phyloP scores from a whole-genome alignment of 139 green algal species.

The Astrephomene gubernaculifera region DNA sequence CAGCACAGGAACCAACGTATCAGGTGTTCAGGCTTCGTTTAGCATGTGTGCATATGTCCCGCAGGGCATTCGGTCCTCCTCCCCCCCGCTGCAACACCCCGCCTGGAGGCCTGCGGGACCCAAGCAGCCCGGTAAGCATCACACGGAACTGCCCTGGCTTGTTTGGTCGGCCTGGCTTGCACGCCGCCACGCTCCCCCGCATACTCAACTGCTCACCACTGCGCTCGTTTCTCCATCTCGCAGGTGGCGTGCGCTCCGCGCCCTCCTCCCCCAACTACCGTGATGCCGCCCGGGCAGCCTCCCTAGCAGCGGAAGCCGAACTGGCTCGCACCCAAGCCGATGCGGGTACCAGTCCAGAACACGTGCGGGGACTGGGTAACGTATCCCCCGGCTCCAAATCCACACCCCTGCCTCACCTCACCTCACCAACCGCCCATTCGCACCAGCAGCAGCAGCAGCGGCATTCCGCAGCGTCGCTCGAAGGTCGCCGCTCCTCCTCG shows the following conservation, averaged over 20 bases:
- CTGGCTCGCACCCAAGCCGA: not conserved
- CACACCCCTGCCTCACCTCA: too few species aligned
- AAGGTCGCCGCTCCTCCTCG: not conserved
- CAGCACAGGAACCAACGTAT: too few species aligned
- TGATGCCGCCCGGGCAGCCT: not conserved
- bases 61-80: not conserved
- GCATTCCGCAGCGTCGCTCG: not conserved
- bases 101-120: conserved; percentile 9
- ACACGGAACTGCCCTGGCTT: too few species aligned
- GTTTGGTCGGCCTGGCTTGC: too few species aligned
- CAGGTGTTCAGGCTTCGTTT: too few species aligned
- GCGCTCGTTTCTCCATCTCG: too few species aligned
- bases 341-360: conserved; percentile 6
- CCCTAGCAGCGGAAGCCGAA: not conserved
- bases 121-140: too few species aligned
- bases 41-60: too few species aligned
- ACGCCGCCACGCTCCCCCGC: too few species aligned
- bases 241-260: not conserved
- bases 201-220: too few species aligned
- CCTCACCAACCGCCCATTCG: not conserved
- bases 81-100: not conserved
- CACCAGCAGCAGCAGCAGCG: not conserved
- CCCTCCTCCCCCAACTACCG: conserved; percentile 32
- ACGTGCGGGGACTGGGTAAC: too few species aligned
- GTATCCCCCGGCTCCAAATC: too few species aligned